Evolutionary conservation across 257 asterid species (phyloP).

Genomic region (Linderniella brevidens): DNA sequence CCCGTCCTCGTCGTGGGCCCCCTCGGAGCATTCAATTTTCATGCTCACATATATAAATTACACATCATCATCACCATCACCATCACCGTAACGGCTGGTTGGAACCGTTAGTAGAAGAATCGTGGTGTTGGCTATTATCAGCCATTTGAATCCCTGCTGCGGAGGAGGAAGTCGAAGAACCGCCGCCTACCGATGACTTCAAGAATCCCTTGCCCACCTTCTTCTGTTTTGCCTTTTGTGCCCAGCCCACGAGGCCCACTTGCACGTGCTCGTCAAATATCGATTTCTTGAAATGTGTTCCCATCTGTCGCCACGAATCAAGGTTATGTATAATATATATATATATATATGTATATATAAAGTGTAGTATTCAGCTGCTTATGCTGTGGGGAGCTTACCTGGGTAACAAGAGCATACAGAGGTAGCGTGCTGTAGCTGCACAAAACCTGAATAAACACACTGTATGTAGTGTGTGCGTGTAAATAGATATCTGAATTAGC

Average conservation of each 20-base stretch:
- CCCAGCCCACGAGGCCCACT: slow-evolving; percentile 84
- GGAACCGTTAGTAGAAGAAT: too few species aligned
- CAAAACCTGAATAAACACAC: slow-evolving; percentile 73
- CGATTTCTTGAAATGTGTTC: slow-evolving; percentile 82
- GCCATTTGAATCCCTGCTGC: slow-evolving; percentile 29
- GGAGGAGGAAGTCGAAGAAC: slow-evolving; percentile 21
- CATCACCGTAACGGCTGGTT: too few species aligned
- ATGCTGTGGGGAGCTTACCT: too few species aligned
- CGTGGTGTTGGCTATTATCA: background rate
- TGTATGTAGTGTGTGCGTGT: slow-evolving; percentile 5
- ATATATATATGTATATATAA: background rate
- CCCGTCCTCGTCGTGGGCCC: too few species aligned
- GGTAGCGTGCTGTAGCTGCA: slow-evolving; percentile 97
- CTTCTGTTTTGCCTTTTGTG: slow-evolving; percentile 47
- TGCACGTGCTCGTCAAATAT: slow-evolving; percentile 84
- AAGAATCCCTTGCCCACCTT: slow-evolving; percentile 16
- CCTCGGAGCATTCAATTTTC: too few species aligned
- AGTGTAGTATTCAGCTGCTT: slow-evolving; percentile 2
- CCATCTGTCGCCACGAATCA: slow-evolving; percentile 47
- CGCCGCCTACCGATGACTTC: slow-evolving; percentile 20
- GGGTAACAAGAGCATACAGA: slow-evolving; percentile 83
- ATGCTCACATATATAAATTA: too few species aligned
- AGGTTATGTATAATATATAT: background rate
- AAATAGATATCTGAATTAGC: background rate
- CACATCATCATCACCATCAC: too few species aligned